Evolutionary conservation across 192 early-diverging fungal species (phyloP), one percentile per base, ranked within the genome.

Genomic region (Backusella macrospora): DNA sequence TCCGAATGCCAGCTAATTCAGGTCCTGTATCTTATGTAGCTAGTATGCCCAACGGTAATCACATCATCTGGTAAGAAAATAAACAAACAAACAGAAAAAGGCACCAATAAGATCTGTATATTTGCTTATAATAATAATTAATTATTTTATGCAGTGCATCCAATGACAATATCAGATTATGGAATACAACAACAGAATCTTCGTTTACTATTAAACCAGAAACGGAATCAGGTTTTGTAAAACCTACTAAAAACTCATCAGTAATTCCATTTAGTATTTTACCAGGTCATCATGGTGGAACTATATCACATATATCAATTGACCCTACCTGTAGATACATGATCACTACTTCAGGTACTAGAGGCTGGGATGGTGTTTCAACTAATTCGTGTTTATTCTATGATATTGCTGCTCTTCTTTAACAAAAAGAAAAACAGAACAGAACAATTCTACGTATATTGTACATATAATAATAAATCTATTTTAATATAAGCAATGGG

Each of bases 291-390:
- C 95, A 96, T 67, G 96, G 95, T 26, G 94, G 93, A 13, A 84
- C 88, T 13, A 85, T 97, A 15, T 96, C 96, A 1, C 83, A 81
- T 34, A 82, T 94, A 62, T 73, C 91, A 92, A 86, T 96, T 52
- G 95, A 97, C 79, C 82, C 85, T 21, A 80, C 85, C 5, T 89
- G 89, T 55, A 84, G 86, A 29, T 97, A 91, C 62, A 89, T 99
- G 94, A 86, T 99, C 26, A 97, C 92, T 6, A 90, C 94, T 1
- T 94, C 95, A 1, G 98, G 98, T 16, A 96, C 90, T 79, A 84
- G 96, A 26, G 98, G 97, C n/a, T 99, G 97, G 97, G 97, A 98
- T 46, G 96, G 96, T 47, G 66, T 80, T 9, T 88, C 90, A 52
- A 95, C 91, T 48, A 95, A 96, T 76, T 75, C 87, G 29, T 96